Percentiles rank a stretch among this genome's conserved stretches.
Evolutionary conservation across 768 basidiomycete species (phyloP).

Genomic region (Paxillus involutus): DNA sequence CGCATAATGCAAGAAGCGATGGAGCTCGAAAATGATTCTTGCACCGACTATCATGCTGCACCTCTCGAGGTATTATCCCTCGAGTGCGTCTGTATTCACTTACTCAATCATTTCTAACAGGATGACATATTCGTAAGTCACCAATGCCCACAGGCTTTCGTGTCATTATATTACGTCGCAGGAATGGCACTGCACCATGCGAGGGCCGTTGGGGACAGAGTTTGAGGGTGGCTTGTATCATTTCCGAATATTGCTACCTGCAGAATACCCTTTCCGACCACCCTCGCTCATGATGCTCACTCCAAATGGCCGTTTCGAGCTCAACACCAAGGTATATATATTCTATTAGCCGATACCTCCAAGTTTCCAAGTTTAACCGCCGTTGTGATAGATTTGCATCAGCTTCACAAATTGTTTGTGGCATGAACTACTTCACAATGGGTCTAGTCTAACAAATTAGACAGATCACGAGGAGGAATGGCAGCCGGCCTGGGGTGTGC

Average conservation of each 20-base stretch:
- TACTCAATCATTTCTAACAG: conserved; percentile 35
- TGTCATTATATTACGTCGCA: conserved; percentile 30
- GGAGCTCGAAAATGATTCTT: conserved; percentile 83
- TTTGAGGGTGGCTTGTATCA: conserved; percentile 97
- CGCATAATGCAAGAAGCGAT: conserved; percentile 96
- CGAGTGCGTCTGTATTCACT: background rate
- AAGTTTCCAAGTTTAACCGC: conserved; percentile 5
- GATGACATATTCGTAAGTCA: conserved; percentile 83
- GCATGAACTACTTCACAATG: conserved; percentile 13
- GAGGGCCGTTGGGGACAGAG: conserved; percentile 84
- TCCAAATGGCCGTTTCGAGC: conserved; percentile 94
- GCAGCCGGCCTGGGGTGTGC: conserved; percentile 98
- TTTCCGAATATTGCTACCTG: conserved; percentile 85
- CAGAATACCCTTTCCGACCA: conserved; percentile 95
- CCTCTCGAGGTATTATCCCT: conserved; percentile 64
- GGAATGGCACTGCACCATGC: conserved; percentile 98
- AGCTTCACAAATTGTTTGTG: conserved; percentile 86
- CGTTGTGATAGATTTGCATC: conserved; percentile 71
- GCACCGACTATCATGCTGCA: conserved; percentile 81
- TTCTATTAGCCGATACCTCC: conserved; percentile 14
- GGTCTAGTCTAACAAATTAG: conserved; percentile 29
- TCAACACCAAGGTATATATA: conserved; percentile 82
- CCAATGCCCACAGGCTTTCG: conserved; percentile 5
- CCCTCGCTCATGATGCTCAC: conserved; percentile 96
- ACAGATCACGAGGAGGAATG: conserved; percentile 93